Conservation (phyloP, 139 green algal genomes). For the Coelastrella sp. region DNA sequence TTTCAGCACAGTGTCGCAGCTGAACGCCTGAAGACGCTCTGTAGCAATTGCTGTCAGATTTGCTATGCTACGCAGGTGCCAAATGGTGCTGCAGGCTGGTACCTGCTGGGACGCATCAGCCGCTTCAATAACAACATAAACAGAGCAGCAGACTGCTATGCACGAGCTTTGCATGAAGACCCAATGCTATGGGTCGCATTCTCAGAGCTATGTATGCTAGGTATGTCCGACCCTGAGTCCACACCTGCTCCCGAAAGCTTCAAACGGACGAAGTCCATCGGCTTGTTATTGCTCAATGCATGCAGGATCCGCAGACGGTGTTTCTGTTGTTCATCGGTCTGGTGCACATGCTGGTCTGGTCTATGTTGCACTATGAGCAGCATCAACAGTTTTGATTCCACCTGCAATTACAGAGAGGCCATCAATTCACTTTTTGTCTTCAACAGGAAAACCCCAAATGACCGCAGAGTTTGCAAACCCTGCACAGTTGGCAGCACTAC, state of each 20-base stretch:
- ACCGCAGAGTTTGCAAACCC: slow-evolving; percentile 34
- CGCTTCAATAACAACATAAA: slow-evolving; percentile 67
- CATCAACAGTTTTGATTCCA: too few relatives aligned
- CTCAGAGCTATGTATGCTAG: slow-evolving; percentile 93
- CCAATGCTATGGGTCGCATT: slow-evolving; percentile 93
- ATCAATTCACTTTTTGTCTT: neutral
- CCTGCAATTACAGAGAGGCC: too few relatives aligned
- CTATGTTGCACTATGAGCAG: too few relatives aligned
- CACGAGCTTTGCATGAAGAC: slow-evolving; percentile 77
- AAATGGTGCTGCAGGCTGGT: slow-evolving; percentile 85
- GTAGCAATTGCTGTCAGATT: neutral
- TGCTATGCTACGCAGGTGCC: slow-evolving; percentile 70
- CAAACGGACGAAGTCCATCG: too few relatives aligned
- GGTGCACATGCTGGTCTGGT: too few relatives aligned
- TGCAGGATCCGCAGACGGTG: neutral
- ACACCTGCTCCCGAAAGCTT: too few relatives aligned
- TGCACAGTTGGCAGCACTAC: neutral
- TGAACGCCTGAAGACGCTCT: neutral
- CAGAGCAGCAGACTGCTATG: slow-evolving; percentile 76
- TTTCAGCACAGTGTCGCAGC: neutral
- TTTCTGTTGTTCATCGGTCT: neutral
- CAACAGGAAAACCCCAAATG: slow-evolving; percentile 15
- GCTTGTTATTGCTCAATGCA: too few relatives aligned
- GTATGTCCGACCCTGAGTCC: slow-evolving; percentile 44
- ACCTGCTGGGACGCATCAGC: slow-evolving; percentile 85